Evolutionary conservation across 805 yeast genomes (phyloP), one percentile per base, ranked within the genome.

Genomic region (Wickerhamiella sergipiensis): DNA sequence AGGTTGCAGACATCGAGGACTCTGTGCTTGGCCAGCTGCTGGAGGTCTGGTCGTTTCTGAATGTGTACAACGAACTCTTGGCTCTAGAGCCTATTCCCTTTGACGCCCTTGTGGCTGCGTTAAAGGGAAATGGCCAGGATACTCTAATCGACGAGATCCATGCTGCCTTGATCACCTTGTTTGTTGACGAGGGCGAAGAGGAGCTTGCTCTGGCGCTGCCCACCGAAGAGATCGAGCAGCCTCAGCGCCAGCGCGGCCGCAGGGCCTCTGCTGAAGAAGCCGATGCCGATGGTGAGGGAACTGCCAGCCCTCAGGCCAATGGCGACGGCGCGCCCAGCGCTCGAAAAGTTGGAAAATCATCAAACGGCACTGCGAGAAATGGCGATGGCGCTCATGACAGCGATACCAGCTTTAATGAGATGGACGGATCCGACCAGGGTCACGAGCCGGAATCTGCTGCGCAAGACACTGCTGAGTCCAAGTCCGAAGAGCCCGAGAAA

Each of bases 1-100:
- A 8, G 61, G 54, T 44, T 24, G 18, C 12, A 29, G 52, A 7
- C 15, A 47, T 51, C 12, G 50, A 45, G 6, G 45, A 44, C 43
- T 51, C 47, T 4, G 44, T 44, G n/a, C 53, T 62, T 8, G 61
- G 68, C 18, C 43, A 53, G 12, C 48, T 65, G 22, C 54, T 87
- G 22, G 89, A 85, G 58, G 64, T 75, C 3, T 87, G 95, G 95
- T 70, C 77, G 1, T 87, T 86, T 59, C 64, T 85, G 26, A 85
- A 85, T 62, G 73, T 84, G 48, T 86, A 80, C 63, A 77, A 79
- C 57, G 73, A 73, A 36, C 78, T 86, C 0, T 67, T 86, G 31
- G 61, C 74, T 5, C 66, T 87, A n/a, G 87, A 82, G 59, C 75
- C 83, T 0, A 81, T 85, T 58, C 81, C 90, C 0, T 85, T 83